Percentiles rank a stretch among this genome's conserved stretches.
Evolutionary conservation across 176 grass and related monocot species (phyloP).

Genomic region (Avena sativa): DNA sequence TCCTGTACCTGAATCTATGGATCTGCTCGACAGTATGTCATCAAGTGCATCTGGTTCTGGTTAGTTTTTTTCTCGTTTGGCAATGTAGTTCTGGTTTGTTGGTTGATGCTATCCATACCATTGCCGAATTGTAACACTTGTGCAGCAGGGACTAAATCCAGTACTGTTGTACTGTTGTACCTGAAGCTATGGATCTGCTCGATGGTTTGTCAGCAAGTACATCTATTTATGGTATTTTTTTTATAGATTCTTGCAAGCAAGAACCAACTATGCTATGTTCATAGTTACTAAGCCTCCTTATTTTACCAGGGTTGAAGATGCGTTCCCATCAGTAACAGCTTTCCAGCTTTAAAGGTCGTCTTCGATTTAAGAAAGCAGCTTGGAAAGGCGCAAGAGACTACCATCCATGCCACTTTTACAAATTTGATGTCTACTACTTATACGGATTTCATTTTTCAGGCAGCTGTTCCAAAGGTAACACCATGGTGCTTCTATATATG

Average conservation of each 20-base stretch:
- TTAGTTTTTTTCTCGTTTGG: slow-evolving; percentile 36
- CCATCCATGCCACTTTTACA: slow-evolving; percentile 82
- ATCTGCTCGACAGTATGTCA: slow-evolving; percentile 80
- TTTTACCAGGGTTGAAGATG: slow-evolving; percentile 64
- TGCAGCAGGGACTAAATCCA: slow-evolving; percentile 52
- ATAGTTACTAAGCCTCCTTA: slow-evolving; percentile 28
- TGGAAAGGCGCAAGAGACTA: slow-evolving; percentile 74
- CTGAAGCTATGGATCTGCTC: slow-evolving; percentile 71
- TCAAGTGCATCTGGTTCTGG: slow-evolving; percentile 61
- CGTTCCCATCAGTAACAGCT: slow-evolving; percentile 67
- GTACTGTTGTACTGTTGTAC: slow-evolving; percentile 39
- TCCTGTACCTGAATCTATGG: slow-evolving; percentile 55
- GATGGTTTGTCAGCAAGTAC: slow-evolving; percentile 71
- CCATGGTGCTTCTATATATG: not conserved
- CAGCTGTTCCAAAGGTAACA: slow-evolving; percentile 95
- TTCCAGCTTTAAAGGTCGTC: slow-evolving; percentile 81
- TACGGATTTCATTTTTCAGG: slow-evolving; percentile 93
- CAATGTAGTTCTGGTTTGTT: slow-evolving; percentile 52
- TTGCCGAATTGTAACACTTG: slow-evolving; percentile 34
- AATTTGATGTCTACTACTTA: slow-evolving; percentile 78
- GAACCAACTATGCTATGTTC: not conserved
- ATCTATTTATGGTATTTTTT: slow-evolving; percentile 65
- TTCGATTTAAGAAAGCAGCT: slow-evolving; percentile 74
- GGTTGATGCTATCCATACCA: slow-evolving; percentile 10
- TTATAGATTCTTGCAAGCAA: slow-evolving; percentile 35